Evolutionary conservation across 345 rosid species (phyloP).

Genomic region (Populus ilicifolia): DNA sequence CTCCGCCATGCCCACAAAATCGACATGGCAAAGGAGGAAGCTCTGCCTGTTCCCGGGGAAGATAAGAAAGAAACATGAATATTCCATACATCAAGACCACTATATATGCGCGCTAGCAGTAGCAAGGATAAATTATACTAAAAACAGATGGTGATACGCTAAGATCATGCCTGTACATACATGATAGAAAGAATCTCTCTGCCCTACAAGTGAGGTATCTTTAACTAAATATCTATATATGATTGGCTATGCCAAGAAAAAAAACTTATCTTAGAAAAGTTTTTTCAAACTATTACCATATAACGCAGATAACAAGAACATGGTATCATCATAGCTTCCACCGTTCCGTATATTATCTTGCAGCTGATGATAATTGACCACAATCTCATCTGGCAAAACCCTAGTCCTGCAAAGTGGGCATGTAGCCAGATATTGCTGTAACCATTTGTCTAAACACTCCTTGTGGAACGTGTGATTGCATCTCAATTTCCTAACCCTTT

Average conservation of each 20-base stretch:
- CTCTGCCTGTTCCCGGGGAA: not conserved
- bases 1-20: no score
- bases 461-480: constrained; percentile 50
- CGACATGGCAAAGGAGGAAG: not conserved
- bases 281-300: constrained; percentile 31
- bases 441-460: constrained; percentile 50
- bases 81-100: not conserved
- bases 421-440: constrained; percentile 34
- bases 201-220: not conserved
- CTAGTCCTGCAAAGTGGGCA: constrained; percentile 53
- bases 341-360: constrained; percentile 18
- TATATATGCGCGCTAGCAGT: not conserved
- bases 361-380: constrained; percentile 22
- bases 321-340: constrained; percentile 42
- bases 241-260: not conserved
- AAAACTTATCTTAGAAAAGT: not conserved
- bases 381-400: constrained; percentile 45
- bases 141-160: not conserved
- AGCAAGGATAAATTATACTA: not conserved
- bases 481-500: constrained; percentile 33
- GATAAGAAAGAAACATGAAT: not conserved
- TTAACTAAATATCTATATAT: not conserved
- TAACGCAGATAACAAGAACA: constrained; percentile 32
- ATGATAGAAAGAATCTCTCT: not conserved
- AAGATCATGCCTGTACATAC: not conserved